A percentile compares a stretch with the other conserved stretches of the same genome.
Evolutionary conservation across 2,329 filamentous ascomycete genomes (phyloP).

Genomic region (Albophoma yamanashiensis): DNA sequence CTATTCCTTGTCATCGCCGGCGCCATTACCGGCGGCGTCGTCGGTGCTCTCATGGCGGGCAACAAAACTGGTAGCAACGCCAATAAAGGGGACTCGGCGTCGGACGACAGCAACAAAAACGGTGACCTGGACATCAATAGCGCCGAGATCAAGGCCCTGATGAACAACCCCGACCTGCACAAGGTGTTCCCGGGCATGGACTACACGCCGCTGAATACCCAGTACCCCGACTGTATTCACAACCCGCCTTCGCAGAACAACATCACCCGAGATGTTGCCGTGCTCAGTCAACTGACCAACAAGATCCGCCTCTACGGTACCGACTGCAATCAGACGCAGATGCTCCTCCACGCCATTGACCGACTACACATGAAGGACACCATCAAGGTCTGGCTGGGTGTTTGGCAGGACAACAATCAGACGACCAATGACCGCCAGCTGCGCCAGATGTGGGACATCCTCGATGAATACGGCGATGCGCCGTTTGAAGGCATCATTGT

Average conservation of each 20-base stretch:
- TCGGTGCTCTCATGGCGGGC: slow-evolving; percentile 60
- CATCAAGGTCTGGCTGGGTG: slow-evolving; percentile 88
- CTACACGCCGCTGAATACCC: slow-evolving; percentile 84
- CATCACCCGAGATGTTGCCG: slow-evolving; percentile 80
- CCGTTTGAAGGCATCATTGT: slow-evolving; percentile 77
- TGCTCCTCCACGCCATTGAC: slow-evolving; percentile 77
- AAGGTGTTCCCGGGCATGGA: slow-evolving; percentile 94
- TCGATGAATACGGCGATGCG: slow-evolving; percentile 54
- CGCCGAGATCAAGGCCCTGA: slow-evolving; percentile 64
- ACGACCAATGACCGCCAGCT: slow-evolving; percentile 82
- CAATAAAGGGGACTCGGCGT: slow-evolving; percentile 30
- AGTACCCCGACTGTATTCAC: slow-evolving; percentile 73
- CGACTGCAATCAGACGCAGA: slow-evolving; percentile 94
- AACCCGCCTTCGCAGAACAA: slow-evolving; percentile 87
- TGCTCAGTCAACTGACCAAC: slow-evolving; percentile 83
- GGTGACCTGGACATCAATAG: slow-evolving; percentile 68
- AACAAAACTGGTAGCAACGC: slow-evolving; percentile 24
- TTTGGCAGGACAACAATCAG: slow-evolving; percentile 77
- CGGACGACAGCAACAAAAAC: slow-evolving; percentile 49
- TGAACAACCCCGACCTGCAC: slow-evolving; percentile 74
- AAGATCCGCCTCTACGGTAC: slow-evolving; percentile 84
- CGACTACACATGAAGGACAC: slow-evolving; percentile 57
- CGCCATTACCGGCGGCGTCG: slow-evolving; percentile 62
- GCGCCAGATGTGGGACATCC: slow-evolving; percentile 70
- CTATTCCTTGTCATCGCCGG: slow-evolving; percentile 57